A percentile compares a stretch with the other conserved stretches of the same genome.
phyloP scores from a whole-genome alignment of 345 rosid genomes.

The Corchorus capsularis region DNA sequence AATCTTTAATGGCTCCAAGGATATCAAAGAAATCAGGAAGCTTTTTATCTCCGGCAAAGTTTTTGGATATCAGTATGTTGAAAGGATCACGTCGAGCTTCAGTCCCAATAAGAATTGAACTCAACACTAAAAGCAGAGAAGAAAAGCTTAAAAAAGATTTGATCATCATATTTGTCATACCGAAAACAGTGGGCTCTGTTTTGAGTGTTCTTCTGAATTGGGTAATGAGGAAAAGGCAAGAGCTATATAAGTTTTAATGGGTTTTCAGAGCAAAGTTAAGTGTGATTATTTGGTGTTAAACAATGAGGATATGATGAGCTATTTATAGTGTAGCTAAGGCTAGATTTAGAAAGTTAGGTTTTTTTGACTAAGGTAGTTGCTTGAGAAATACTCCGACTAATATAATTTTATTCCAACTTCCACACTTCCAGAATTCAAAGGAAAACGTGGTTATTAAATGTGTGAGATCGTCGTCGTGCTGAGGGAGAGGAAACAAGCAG shows the following conservation, averaged over 20 bases:
- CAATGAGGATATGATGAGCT: not conserved
- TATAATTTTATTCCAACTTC: not conserved
- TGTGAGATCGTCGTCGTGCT: not conserved
- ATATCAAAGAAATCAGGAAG: slow-evolving; percentile 37
- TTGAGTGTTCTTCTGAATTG: not conserved
- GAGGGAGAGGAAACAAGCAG: slow-evolving; percentile 38
- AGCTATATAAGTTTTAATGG: not conserved
- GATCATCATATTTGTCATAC: slow-evolving; percentile 27
- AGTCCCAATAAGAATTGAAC: slow-evolving; percentile 28
- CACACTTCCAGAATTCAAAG: not conserved
- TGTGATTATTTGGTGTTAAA: not conserved
- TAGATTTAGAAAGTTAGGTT: not conserved
- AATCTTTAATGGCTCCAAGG: slow-evolving; percentile 47
- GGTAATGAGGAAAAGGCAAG: not conserved
- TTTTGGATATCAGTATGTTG: slow-evolving; percentile 23
- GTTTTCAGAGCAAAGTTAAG: not conserved
- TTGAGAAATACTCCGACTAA: not conserved
- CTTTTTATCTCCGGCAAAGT: slow-evolving; percentile 13
- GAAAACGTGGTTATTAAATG: slow-evolving; percentile 1
- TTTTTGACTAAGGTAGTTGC: slow-evolving; percentile 4
- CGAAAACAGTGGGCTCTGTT: not conserved
- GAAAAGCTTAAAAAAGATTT: slow-evolving; percentile 20
- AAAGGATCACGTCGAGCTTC: slow-evolving; percentile 44
- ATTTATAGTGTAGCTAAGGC: not conserved
- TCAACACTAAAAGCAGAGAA: slow-evolving; percentile 1